Conservation (phyloP, 345 rosid genomes). For the thale cress (Arabidopsis thaliana) region DNA sequence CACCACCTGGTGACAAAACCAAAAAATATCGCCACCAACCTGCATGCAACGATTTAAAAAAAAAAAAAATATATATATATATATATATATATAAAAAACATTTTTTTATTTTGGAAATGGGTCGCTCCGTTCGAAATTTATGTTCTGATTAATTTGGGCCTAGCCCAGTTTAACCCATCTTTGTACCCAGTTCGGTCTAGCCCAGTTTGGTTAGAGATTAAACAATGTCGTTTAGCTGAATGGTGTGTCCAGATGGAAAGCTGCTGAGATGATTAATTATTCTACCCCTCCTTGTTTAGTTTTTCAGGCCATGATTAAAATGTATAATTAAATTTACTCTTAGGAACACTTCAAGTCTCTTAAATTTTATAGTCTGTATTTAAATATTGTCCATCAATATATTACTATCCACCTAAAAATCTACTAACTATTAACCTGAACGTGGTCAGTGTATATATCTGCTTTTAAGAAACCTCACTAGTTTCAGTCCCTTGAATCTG, state of each 20-base stretch:
- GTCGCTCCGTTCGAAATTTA: background rate
- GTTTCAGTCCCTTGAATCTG: background rate
- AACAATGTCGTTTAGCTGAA: background rate
- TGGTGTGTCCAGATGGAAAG: too few species aligned
- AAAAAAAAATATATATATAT: too few species aligned
- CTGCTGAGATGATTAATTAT: too few species aligned
- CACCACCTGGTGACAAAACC: slow-evolving; percentile 6
- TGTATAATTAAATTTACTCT: background rate
- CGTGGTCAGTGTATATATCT: background rate
- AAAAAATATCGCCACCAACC: background rate
- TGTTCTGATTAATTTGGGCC: slow-evolving; percentile 7
- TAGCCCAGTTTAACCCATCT: background rate
- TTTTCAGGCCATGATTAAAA: background rate
- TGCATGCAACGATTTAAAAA: background rate
- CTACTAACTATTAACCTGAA: background rate
- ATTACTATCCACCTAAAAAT: background rate
- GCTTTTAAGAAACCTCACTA: background rate
- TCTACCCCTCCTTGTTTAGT: too few species aligned
- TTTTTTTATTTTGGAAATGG: slow-evolving; percentile 4
- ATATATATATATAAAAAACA: too few species aligned
- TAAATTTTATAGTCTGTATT: background rate
- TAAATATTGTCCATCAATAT: background rate
- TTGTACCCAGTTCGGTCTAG: background rate
- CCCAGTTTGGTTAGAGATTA: background rate
- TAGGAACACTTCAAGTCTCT: background rate